Base-by-base conservation (phyloP, 108 stramenopile species). In the Cyclotella sp. region DNA sequence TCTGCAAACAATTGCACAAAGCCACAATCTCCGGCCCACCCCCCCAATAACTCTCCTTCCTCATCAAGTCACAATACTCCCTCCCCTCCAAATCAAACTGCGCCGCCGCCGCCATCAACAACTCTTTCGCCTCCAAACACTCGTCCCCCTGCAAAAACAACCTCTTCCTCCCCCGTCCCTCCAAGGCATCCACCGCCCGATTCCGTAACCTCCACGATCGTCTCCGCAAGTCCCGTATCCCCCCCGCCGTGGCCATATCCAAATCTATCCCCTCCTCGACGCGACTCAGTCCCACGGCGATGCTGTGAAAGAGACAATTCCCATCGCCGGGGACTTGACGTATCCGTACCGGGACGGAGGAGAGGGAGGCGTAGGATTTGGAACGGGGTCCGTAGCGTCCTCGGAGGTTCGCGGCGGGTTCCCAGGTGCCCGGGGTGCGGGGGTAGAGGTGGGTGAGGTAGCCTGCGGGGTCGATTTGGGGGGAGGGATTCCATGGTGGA, bases 21-120 rank as follows among this genome's bases (percentile, higher is more conserved):
- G 97, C 96, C 34, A 98, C 97, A 71, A 98, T 95, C 74, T 98
- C 98, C 27, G 96, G 97, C 15, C 98, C 98, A 26, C 98, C 98
- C 43, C 98, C 98, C 98, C 98, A 98, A 59, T 91, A 91, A 49
- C 85, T 87, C 44, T 97, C 94, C 80, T 91, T 84, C 60, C 90
- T 80, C 96, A 98, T 97, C 59, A 76, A 66, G 27, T 85, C 83
- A 80, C 96, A 95, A 84, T 98, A 98, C 74, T 92, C 91, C 18
- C 87, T 84, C 21, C 82, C 77, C 29, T 84, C 86, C 63, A 94
- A 84, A 52, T 88, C 90, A 77, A 95, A 96, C 69, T 92, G 91
- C 12, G 85, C 75, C 8, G 94, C 95, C 8, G 95, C 96, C 9
- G 91, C 83, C 14, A 84, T 66, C 19, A 98, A 83, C 58, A 97